A percentile compares a stretch with the other conserved stretches of the same genome.
These are phyloP conservation scores for Balamuthia mandrillaris DNA, from an alignment of 208 protist genomes.

Conservation along the genomic window DNA sequence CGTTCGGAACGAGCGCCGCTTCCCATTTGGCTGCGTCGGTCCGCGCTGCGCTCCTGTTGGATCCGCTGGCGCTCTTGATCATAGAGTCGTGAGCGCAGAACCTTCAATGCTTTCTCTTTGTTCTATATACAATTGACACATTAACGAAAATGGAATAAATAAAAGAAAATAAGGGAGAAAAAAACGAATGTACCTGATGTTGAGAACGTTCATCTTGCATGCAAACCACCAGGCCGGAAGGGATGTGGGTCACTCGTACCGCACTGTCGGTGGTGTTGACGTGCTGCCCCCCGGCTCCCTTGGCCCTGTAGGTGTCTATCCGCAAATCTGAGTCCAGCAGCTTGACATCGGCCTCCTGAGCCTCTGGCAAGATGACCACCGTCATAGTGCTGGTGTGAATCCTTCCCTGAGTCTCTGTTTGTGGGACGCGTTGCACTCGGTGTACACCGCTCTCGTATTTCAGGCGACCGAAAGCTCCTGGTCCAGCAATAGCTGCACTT, in stretches of 20 bases:
- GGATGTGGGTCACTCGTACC: slow-evolving; percentile 74
- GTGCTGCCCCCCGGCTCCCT: slow-evolving; percentile 75
- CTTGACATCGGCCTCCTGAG: slow-evolving; percentile 60
- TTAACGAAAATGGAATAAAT: neutral
- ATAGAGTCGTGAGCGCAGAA: slow-evolving; percentile 65
- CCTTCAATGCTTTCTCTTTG: slow-evolving; percentile 62
- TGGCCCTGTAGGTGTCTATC: slow-evolving; percentile 63
- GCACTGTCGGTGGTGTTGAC: slow-evolving; percentile 81
- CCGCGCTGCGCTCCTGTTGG: neutral
- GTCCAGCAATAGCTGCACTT: slow-evolving; percentile 46
- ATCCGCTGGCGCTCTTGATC: slow-evolving; percentile 52
- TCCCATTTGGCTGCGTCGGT: slow-evolving; percentile 42
- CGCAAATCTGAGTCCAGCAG: slow-evolving; percentile 60
- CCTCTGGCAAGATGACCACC: slow-evolving; percentile 73
- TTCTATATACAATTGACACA: slow-evolving; percentile 65
- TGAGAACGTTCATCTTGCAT: slow-evolving; percentile 77
- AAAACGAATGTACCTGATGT: slow-evolving; percentile 47
- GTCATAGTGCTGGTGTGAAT: slow-evolving; percentile 74
- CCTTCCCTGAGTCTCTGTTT: slow-evolving; percentile 69
- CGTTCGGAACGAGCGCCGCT: slow-evolving; percentile 58
- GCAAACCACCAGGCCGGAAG: slow-evolving; percentile 66
- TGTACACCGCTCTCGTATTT: slow-evolving; percentile 75
- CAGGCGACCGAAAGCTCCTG: slow-evolving; percentile 64
- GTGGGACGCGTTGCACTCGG: slow-evolving; percentile 76
- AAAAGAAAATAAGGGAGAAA: neutral